These are phyloP conservation scores for Lecanosticta acicola DNA, from an alignment of 2,329 filamentous ascomycete genomes.

Conservation along the genomic window DNA sequence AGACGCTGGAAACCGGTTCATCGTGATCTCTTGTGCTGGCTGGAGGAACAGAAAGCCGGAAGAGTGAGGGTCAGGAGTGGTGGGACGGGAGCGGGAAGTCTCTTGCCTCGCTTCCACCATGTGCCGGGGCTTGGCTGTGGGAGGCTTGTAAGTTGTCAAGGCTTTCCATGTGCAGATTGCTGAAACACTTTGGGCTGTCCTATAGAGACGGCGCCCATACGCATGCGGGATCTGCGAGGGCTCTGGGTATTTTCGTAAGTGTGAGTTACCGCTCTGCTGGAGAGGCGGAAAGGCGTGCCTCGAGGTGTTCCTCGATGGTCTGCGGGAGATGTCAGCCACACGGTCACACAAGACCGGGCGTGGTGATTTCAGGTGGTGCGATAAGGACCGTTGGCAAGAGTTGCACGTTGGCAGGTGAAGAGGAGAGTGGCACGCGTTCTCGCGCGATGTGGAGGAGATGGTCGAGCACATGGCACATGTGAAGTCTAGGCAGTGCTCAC, in stretches of 20 bases:
- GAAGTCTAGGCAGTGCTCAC: neutral
- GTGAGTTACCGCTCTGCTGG: neutral
- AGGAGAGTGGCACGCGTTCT: neutral
- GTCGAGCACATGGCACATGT: too few species aligned
- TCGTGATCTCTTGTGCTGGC: neutral
- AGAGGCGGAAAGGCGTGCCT: neutral
- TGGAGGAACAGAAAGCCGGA: neutral
- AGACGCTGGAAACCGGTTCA: neutral
- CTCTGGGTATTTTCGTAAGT: too few species aligned
- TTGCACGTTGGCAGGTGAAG: neutral
- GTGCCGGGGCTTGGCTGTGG: too few species aligned
- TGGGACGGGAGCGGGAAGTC: neutral
- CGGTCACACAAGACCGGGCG: neutral
- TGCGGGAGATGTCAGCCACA: neutral
- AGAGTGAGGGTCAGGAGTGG: neutral
- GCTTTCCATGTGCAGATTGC: too few species aligned
- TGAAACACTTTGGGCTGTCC: too few species aligned
- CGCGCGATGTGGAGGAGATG: neutral
- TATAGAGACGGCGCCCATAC: too few species aligned
- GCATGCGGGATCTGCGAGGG: too few species aligned
- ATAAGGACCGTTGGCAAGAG: neutral
- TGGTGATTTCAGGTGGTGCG: neutral
- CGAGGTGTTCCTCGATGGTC: neutral
- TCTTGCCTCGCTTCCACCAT: neutral
- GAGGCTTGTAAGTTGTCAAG: too few species aligned